These are phyloP conservation scores for Cunninghamia lanceolata DNA, from an alignment of 75 land plant species.

Conservation along the genomic window DNA sequence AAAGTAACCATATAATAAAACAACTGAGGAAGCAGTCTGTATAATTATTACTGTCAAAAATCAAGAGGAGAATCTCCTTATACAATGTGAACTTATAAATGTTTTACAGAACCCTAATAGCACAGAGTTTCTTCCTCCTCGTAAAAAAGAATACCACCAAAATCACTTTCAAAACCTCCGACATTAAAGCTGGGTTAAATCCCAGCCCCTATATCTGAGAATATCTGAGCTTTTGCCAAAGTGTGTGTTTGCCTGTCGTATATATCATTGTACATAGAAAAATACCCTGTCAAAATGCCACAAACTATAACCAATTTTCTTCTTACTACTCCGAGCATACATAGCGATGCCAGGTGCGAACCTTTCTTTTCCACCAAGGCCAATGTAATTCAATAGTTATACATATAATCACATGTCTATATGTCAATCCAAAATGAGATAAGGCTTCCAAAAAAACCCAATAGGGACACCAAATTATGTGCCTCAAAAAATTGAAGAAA, in stretches of 20 bases:
- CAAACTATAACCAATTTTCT: neutral
- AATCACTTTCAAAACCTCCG: neutral
- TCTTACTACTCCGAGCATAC: neutral
- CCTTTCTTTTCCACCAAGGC: neutral
- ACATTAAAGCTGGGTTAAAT: neutral
- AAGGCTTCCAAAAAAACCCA: neutral
- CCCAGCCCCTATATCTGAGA: neutral
- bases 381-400: neutral
- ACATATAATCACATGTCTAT: constrained; percentile 1
- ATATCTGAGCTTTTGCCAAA: neutral
- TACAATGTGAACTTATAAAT: neutral
- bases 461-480: neutral
- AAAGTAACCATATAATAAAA: neutral
- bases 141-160: neutral
- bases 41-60: neutral
- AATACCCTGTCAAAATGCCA: neutral
- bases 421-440: neutral
- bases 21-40: neutral
- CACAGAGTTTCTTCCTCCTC: neutral
- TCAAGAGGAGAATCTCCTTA: neutral
- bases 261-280: neutral
- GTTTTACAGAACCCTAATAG: neutral
- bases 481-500: neutral
- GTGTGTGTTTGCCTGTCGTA: neutral
- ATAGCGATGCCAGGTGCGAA: neutral